phyloP scores from a whole-genome alignment of 352 stramenopile genomes.

The Sclerospora graminicola region DNA sequence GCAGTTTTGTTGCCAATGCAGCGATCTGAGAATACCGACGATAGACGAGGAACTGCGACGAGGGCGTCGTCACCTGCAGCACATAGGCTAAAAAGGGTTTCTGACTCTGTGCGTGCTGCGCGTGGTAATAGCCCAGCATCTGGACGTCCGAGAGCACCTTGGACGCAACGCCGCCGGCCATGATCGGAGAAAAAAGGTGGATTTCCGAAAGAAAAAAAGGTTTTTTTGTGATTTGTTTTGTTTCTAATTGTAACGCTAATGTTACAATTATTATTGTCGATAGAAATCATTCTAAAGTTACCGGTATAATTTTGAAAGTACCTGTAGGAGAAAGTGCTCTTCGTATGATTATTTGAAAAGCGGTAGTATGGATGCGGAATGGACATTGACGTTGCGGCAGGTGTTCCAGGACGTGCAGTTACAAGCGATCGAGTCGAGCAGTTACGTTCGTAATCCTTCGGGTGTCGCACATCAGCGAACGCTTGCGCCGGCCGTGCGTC shows the following conservation, averaged over 20 bases:
- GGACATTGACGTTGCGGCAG: constrained; percentile 41
- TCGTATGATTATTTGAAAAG: too few relatives aligned
- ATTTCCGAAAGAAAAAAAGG: too few relatives aligned
- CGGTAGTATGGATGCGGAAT: constrained; percentile 34
- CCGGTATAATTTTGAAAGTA: too few relatives aligned
- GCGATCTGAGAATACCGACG: constrained; percentile 74
- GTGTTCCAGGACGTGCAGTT: constrained; percentile 60
- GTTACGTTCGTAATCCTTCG: constrained; percentile 25
- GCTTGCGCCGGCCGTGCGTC: constrained; percentile 37
- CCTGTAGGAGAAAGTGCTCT: too few relatives aligned
- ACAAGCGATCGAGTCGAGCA: constrained; percentile 41
- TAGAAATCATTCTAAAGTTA: too few relatives aligned
- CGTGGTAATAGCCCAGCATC: constrained; percentile 76
- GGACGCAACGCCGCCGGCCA: too few relatives aligned
- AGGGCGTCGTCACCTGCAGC: constrained; percentile 41
- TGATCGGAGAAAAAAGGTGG: too few relatives aligned
- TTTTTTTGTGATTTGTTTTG: too few relatives aligned
- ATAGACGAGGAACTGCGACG: constrained; percentile 56
- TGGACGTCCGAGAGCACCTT: constrained; percentile 54
- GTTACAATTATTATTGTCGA: too few relatives aligned
- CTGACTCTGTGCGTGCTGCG: constrained; percentile 31
- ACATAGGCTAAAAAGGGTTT: constrained; percentile 67
- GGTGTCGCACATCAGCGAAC: constrained; percentile 23
- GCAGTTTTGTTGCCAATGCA: constrained; percentile 39
- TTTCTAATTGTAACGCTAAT: too few relatives aligned